These are phyloP conservation scores for Lactarius tabidus DNA, from an alignment of 768 basidiomycete genomes.

Conservation along the genomic window DNA sequence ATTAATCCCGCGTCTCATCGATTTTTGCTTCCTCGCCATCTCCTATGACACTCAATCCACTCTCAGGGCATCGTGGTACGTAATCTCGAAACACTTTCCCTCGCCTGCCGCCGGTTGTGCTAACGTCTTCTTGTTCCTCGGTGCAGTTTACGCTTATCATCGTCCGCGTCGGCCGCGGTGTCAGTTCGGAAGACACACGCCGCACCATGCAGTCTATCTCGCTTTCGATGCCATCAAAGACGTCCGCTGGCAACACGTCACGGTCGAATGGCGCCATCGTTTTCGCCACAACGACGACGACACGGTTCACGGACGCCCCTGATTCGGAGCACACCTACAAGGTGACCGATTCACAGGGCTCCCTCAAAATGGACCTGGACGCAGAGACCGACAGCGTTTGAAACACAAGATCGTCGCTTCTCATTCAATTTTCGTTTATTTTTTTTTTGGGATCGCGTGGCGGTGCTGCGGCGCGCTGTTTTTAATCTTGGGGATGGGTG, in stretches of 20 bases:
- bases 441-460: background rate
- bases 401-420: background rate
- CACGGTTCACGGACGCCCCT: conserved; percentile 6
- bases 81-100: conserved; percentile 8
- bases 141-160: conserved; percentile 24
- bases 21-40: background rate
- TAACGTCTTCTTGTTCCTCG: conserved; percentile 5
- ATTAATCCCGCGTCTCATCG: background rate
- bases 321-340: conserved; percentile 6
- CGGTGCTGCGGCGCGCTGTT: conserved; percentile 1
- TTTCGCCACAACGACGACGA: conserved; percentile 21
- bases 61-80: conserved; percentile 23
- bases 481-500: background rate
- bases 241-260: background rate
- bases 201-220: conserved; percentile 13
- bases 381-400: conserved; percentile 4
- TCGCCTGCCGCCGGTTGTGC: background rate
- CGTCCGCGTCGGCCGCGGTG: conserved; percentile 20
- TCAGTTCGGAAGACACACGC: conserved; percentile 17
- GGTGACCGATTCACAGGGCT: background rate
- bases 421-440: background rate
- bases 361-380: conserved; percentile 8
- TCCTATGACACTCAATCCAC: background rate
- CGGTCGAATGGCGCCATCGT: conserved; percentile 12
- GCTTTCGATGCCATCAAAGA: conserved; percentile 24